A percentile compares a stretch with the other conserved stretches of the same genome.
These are phyloP conservation scores for Ordospora pajunii DNA, from an alignment of 371 early-diverging fungal genomes.

Conservation along the genomic window DNA sequence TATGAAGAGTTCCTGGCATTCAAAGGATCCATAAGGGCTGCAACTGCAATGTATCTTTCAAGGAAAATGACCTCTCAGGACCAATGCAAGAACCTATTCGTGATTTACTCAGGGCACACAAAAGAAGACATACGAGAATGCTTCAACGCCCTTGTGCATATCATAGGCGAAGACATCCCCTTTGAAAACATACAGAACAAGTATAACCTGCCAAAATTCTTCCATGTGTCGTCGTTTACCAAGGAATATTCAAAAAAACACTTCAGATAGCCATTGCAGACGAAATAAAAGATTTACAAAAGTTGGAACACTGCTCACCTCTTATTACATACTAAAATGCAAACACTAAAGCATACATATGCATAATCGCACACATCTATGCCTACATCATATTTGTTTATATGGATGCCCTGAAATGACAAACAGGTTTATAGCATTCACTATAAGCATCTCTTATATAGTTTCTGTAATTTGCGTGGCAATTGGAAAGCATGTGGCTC, in stretches of 20 bases:
- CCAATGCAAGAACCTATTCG: constrained; percentile 52
- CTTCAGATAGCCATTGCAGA: constrained; percentile 26
- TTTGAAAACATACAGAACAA: constrained; percentile 47
- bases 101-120: constrained; percentile 26
- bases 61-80: constrained; percentile 71
- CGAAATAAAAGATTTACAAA: too few species aligned
- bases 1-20: constrained; percentile 70
- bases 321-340: too few species aligned
- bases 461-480: not conserved
- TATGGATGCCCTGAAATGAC: not conserved
- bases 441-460: not conserved
- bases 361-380: not conserved
- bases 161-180: constrained; percentile 7
- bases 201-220: constrained; percentile 15
- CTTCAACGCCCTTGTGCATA: constrained; percentile 15
- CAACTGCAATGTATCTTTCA: constrained; percentile 74
- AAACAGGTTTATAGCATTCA: not conserved
- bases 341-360: not conserved
- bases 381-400: too few species aligned
- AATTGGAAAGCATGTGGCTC: not conserved
- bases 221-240: constrained; percentile 4
- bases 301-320: too few species aligned
- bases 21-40: constrained; percentile 71
- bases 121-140: constrained; percentile 40
- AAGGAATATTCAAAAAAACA: constrained; percentile 37